Evolutionary conservation across 2,329 filamentous ascomycete genomes (phyloP).

Genomic region (Aureobasidium sp.): DNA sequence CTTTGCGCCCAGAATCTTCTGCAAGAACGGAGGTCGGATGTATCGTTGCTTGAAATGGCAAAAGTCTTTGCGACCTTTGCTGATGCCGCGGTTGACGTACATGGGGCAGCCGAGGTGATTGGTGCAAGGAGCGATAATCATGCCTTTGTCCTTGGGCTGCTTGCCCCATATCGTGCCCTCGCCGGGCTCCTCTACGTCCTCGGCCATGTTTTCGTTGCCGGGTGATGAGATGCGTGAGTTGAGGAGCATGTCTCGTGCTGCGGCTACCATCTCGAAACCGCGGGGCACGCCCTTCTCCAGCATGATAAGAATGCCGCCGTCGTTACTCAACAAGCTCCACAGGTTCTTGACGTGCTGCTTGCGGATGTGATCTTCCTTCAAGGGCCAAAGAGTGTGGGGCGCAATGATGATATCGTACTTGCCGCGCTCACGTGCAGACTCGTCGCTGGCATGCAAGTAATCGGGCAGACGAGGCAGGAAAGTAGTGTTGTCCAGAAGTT

Average conservation of each 20-base stretch:
- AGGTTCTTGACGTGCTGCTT: slow-evolving; percentile 78
- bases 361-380: slow-evolving; percentile 69
- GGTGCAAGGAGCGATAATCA: slow-evolving; percentile 66
- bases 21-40: slow-evolving; percentile 74
- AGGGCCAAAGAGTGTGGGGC: slow-evolving; percentile 70
- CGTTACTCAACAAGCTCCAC: slow-evolving; percentile 76
- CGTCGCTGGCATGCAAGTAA: slow-evolving; percentile 60
- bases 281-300: slow-evolving; percentile 86
- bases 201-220: slow-evolving; percentile 36
- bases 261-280: slow-evolving; percentile 87
- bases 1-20: slow-evolving; percentile 61
- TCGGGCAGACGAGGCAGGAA: slow-evolving; percentile 91
- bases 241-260: slow-evolving; percentile 71
- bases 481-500: slow-evolving; percentile 77
- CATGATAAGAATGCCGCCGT: slow-evolving; percentile 79
- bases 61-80: slow-evolving; percentile 72
- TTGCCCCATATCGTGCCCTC: slow-evolving; percentile 22
- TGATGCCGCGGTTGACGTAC: slow-evolving; percentile 63
- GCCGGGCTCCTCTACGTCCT: slow-evolving; percentile 18
- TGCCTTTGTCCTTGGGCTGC: slow-evolving; percentile 48
- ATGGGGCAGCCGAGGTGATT: slow-evolving; percentile 86
- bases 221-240: slow-evolving; percentile 66
- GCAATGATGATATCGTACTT: slow-evolving; percentile 89
- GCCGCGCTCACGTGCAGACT: slow-evolving; percentile 27
- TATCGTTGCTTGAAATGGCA: slow-evolving; percentile 90